Evolutionary conservation across 768 basidiomycete species (phyloP), one percentile per base, ranked within the genome.

Genomic region (Hygrophoropsis aurantiaca): DNA sequence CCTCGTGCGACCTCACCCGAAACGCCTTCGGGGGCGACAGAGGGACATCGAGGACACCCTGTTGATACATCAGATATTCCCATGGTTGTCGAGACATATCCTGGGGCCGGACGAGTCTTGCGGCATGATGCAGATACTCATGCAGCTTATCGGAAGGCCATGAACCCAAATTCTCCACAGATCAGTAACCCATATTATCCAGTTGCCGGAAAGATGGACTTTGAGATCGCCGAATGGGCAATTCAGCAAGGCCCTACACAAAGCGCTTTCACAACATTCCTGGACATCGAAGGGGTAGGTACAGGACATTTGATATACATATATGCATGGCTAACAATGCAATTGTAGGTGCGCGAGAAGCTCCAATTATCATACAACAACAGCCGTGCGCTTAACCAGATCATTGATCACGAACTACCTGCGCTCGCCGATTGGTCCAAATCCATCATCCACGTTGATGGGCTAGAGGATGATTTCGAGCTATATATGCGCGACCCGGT

Each of bases 401-500:
- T 16, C n/a, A 36, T 36, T 11, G 11, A 36, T 36, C 35, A 36
- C 9, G 11, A 36, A 36, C 35, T 36, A n/a, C 35, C 35, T 36
- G 35, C 16, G n/a, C 16, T 36, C 20, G 20, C 35, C 20, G 16
- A n/a, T 7, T 36, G 35, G 35, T 8, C 16, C 4, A n/a, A 19
- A n/a, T 16, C 16, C 20, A 19, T 36, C 10, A 36, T 36, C 20
- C 35, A 41, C 16, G 23, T 41, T 18, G 16, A 15, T 16, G 11
- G 18, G 16, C n/a, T 13, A 16, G 20, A 23, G 11, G 43, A 42
- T 18, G 40, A 18, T 5, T 23, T 41, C 11, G 42, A 32, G 4
- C 40, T 49, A 7, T 50, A 33, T 34, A 52, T 40, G 26, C 49
- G 52, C 3, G 39, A 50, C 24, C 23, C 44, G 3, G 11, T 56